These are phyloP conservation scores for Adansonia grandidieri DNA, from an alignment of 441 rosid genomes.

Conservation along the genomic window DNA sequence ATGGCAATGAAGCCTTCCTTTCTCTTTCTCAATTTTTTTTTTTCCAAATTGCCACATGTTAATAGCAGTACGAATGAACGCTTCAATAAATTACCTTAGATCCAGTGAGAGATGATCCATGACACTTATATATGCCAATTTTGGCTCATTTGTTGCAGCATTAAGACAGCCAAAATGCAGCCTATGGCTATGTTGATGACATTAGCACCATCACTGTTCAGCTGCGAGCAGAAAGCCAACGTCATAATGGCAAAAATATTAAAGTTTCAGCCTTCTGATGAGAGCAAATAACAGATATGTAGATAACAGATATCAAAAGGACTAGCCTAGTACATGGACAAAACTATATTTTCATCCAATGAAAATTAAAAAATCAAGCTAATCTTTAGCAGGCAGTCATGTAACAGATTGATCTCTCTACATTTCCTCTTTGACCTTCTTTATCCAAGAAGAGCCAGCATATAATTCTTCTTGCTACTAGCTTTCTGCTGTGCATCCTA, in stretches of 20 bases:
- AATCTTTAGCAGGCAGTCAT: not conserved
- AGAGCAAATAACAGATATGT: not conserved
- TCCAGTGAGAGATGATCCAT: not conserved
- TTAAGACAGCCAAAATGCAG: constrained; percentile 71
- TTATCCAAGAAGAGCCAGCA: not conserved
- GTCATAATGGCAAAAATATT: not conserved
- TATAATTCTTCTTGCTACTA: not conserved
- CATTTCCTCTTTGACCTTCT: not conserved
- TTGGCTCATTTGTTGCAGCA: constrained; percentile 60
- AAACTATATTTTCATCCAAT: not conserved
- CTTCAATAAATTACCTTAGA: not conserved
- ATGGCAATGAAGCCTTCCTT: not conserved
- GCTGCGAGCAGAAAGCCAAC: constrained; percentile 49
- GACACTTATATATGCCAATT: constrained; percentile 26
- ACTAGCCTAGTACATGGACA: not conserved
- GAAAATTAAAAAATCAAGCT: not conserved
- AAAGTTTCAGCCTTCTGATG: not conserved
- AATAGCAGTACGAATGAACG: not conserved
- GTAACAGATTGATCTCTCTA: not conserved
- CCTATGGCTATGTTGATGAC: constrained; percentile 85
- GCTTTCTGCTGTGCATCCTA: not conserved
- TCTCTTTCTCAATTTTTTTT: not conserved
- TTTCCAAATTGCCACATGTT: not conserved
- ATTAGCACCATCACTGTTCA: constrained; percentile 81
- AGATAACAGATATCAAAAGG: not conserved